These are phyloP conservation scores for Neoboletus magnificus DNA, from an alignment of 768 basidiomycete species.

Conservation along the genomic window DNA sequence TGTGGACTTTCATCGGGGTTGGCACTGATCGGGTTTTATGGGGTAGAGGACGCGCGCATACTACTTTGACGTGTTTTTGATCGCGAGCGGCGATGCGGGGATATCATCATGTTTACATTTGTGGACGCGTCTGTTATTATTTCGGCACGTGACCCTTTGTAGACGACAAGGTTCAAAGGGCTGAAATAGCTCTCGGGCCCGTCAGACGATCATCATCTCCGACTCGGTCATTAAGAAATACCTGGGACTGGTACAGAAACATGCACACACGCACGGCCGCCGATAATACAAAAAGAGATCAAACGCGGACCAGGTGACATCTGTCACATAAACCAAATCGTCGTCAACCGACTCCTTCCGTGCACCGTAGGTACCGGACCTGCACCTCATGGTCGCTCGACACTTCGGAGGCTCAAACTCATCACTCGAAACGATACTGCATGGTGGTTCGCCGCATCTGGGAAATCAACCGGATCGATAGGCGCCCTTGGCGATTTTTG, in stretches of 20 bases:
- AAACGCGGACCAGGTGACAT: background rate
- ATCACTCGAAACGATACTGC: background rate
- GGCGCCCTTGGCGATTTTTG: background rate
- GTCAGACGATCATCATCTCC: too few relatives aligned
- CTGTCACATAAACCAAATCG: background rate
- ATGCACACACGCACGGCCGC: too few relatives aligned
- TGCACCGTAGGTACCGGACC: constrained; percentile 1
- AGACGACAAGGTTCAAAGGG: background rate
- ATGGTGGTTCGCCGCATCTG: background rate
- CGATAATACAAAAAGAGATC: background rate
- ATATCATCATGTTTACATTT: background rate
- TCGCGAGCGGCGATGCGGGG: too few relatives aligned
- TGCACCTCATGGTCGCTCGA: background rate
- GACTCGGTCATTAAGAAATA: too few relatives aligned
- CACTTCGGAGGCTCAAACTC: background rate
- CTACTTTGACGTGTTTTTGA: background rate
- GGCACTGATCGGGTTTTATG: background rate
- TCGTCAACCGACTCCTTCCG: background rate
- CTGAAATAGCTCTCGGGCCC: background rate
- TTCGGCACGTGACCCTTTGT: background rate
- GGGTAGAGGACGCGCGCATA: background rate
- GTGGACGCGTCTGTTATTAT: background rate
- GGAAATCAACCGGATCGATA: background rate
- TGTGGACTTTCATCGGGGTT: constrained; percentile 60
- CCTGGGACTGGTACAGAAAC: too few relatives aligned